Base-by-base conservation (phyloP, 1,284 basidiomycete species). In the Thelephora terrestris region DNA sequence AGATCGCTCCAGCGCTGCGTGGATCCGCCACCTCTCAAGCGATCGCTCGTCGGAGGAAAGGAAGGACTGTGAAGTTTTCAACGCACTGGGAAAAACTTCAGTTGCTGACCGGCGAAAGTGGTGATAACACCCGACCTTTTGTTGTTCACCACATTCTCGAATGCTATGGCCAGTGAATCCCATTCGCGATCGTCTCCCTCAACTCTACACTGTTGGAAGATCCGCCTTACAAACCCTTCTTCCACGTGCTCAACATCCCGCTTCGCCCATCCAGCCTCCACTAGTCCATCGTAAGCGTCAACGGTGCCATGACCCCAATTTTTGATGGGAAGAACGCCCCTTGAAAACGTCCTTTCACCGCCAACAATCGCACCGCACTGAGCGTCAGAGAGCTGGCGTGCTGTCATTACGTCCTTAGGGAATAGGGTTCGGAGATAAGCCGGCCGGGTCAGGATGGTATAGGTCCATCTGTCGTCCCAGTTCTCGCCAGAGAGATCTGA, bases 1-100 rank as follows among this genome's bases (percentile, higher is more conserved):
- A 46, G 84, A 69, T 24, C 79, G 73, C 59, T 94, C 87, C 18
- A 96, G 70, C 24, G 80, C 78, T 7, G 89, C 91, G 65, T 95
- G 92, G 2, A 76, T 76, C 38, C 78, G 75, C 91, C 93, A 96
- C 40, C 84, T 79, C 0, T 67, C 62, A 23, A 91, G 61, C 14
- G 91, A 90, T 43, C 82, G 73, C 16, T 76, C 78, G 44, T 77
- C 69, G 1, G 58, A 61, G 0, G 85, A 76, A 14, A 96, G 74
- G 17, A 91, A 69, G 1, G 65, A 63, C 50, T 85, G 87, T 9
- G 90, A 92, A 24, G 79, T 64, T 61, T 86, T 91, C 46, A 81
- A 54, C 7, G 88, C 83, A 51, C 87, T 91, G 53, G 2, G 29
- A 23, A 32, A 51, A 16, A 51, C n/a, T 49, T 42, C 48, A 49